Evolutionary conservation across 441 rosid genomes (phyloP).

Genomic region (Gossypium schwendimanii): DNA sequence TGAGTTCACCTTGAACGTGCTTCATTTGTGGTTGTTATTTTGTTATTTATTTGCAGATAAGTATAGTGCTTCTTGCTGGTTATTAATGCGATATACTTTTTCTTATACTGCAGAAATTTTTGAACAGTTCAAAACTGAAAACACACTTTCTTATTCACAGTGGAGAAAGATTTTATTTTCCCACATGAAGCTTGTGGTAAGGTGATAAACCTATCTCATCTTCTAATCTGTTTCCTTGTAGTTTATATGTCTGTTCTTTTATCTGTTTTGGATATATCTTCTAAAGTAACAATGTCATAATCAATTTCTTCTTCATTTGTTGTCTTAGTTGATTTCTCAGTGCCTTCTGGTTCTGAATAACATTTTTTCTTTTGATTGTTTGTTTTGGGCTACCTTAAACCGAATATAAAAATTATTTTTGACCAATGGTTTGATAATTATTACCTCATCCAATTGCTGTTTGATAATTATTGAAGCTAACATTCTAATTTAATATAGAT

Average conservation of each 20-base stretch:
- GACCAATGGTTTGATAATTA: no score
- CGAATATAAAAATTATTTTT: no score
- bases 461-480: no score
- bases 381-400: no score
- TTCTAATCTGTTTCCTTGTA: background rate
- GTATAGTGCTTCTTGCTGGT: background rate
- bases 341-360: no score
- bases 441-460: no score
- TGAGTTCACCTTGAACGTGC: background rate
- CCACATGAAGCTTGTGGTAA: conserved; percentile 96
- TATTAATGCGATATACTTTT: background rate
- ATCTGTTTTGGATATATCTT: background rate
- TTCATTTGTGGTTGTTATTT: background rate
- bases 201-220: conserved; percentile 40
- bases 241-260: background rate
- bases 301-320: no score
- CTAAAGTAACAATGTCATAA: background rate
- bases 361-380: no score
- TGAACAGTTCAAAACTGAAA: conserved; percentile 94
- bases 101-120: conserved; percentile 69
- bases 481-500: no score
- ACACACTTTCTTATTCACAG: conserved; percentile 88
- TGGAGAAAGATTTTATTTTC: conserved; percentile 76
- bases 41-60: background rate
- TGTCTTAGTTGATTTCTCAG: no score